Evolutionary conservation across 495 filamentous ascomycete species (phyloP), one percentile per base, ranked within the genome.

Genomic region (Tuber indicum): DNA sequence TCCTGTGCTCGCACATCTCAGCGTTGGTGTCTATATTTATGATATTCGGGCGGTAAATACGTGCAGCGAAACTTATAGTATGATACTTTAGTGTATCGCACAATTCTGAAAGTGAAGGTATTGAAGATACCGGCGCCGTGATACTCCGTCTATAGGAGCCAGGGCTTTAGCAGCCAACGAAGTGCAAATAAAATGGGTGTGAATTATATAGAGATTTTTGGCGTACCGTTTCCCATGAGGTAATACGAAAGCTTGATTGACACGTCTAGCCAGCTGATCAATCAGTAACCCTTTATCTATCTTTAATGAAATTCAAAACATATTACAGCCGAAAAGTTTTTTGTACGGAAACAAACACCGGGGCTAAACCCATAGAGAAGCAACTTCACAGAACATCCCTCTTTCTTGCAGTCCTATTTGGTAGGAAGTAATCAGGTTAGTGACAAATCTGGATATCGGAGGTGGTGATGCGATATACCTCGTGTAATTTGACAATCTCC

Each of bases 401-500:
- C 75, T 85, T 86, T 71, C 76, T 86, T 70, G 85, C 85, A 44
- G 85, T 86, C 75, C 52, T 85, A 2, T 72, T 66, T 66, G 78
- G 76, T 10, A 84, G 72, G 26, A 62, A 43, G 14, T 62, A 52
- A 42, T 16, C 8, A 26, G 79, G 79, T 83, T 82, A 74, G 76
- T 74, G 75, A 81, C 76, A 71, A 77, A 80, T 52, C 74, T 79
- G 19, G 52, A 32, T 71, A 16, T n/a, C 77, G 77, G 80, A 49
- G 44, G 74, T 79, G n/a, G 58, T 71, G n/a, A 74, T 80, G 72
- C 70, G 71, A 73, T 82, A 74, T 73, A 82, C 81, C 96, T 90
- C 1, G 95, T 99, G 84, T 97, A 99, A 82, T 97, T 94, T 75
- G 92, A 96, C 78, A 98, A 86, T 73, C 92, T 90, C 96, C 96